Base-by-base conservation (phyloP, 495 filamentous ascomycete species). In the Collariella sp. region DNA sequence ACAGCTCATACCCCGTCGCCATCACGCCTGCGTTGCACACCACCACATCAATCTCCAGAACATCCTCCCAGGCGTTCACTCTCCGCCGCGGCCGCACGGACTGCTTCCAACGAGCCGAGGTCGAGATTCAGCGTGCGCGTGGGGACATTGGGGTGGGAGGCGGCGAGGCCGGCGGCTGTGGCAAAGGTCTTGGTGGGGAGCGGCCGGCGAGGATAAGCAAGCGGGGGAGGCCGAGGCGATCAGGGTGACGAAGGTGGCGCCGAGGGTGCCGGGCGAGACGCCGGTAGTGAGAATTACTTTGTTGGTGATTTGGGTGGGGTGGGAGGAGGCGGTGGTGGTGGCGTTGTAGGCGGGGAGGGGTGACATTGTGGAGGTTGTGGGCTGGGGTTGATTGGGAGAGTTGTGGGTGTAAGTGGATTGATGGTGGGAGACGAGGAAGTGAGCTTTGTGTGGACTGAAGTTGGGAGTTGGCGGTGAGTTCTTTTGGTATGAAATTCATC, bases 1-100 rank as follows among this genome's bases (percentile, higher is more conserved):
- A 83, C 1, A 69, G 56, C 0, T 62, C 60, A 7, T 62, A 70
- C 0, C 77, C 71, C 7, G 74, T 54, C 0, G 70, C 79, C 79
- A 87, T 83, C 55, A 86, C 76, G 34, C 84, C 85, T 3, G 86
- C 85, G 58, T 89, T 90, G 67, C 81, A 79, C 33, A 89, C 72
- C 2, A 91, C 68, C 24, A 82, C 64, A 54, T 89, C 82, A n/a
- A 87, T 56, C 13, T 33, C 58, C 0, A 65, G 60, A 11, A 68
- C 71, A 22, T 73, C 64, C 15, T 35, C 22, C 46, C 70, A 66
- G 15, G 68, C 59, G 31, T 61, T 47, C 4, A 73, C 65, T 19
- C 61, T 60, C n/a, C 0, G 65, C 74, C 13, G 72, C 74, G 0
- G 67, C 66, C 5, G 59, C 29, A 12, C 77, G 71, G 13, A 79